Base-by-base conservation (phyloP, 2,329 filamentous ascomycete species). In the Zymoseptoria ardabiliae region DNA sequence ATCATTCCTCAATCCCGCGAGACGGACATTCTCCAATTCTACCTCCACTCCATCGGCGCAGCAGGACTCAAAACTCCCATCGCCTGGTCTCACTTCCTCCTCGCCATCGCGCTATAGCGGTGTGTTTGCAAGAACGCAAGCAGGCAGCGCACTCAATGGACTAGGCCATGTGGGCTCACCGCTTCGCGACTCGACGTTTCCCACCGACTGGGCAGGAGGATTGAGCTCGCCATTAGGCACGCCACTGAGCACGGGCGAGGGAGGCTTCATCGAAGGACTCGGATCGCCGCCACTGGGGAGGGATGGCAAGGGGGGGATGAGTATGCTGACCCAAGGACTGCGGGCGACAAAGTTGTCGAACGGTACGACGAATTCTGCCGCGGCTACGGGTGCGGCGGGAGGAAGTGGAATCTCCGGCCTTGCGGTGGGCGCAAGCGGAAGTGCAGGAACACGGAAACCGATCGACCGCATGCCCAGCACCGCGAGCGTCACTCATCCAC, bases 91-190 rank as follows among this genome's bases (percentile, higher is more conserved):
- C 3, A 41, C 35, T 20, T 80, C 79, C 4, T 82, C 81, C 5
- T 86, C 84, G 56, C 84, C 85, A 0, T 86, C 84, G 21, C 79
- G 85, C 7, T 88, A 86, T 70, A 81, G 80, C 64, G 81, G 79
- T 54, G 76, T 81, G 65, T 87, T 81, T 75, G 81, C 81, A 62
- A 4, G 35, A 4, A 41, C 35, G 17, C 35, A 41, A 17, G 61
- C 64, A 30, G 62, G 64, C 70, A 70, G 75, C 69, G 56, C 70
- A 59, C 53, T 63, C 51, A 54, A 66, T 50, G 59, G 78, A 78
- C 19, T 79, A 57, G 82, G 83, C 51, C 83, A 85, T 67, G 80
- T 88, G 51, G 85, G 85, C 45, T 88, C 85, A 2, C 85, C 85
- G 9, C 78, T 88, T 0, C 83, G 85, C 55, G 85, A 86, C 68